Base-by-base conservation (phyloP, 2,329 filamentous ascomycete species). In the Hypoxylon sp. region DNA sequence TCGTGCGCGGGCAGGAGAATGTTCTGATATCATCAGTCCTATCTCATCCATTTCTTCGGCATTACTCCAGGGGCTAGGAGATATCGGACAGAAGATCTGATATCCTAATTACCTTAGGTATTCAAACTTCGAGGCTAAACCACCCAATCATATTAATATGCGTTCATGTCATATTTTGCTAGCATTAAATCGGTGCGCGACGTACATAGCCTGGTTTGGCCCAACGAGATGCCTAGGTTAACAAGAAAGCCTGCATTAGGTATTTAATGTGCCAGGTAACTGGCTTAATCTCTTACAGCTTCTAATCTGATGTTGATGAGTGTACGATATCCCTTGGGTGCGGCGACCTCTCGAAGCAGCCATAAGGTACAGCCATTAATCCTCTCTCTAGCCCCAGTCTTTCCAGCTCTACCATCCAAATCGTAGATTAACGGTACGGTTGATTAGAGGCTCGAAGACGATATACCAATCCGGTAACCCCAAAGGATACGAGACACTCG, bases 1-100 rank as follows among this genome's bases (percentile, higher is more conserved):
- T 71, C 65, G 68, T 80, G 79, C 56, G 79, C 78, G 61, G 81
- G 79, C 22, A 28, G 26, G 8, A 28, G 26, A 28, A 28, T 28
- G n/a, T n/a, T n/a, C n/a, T n/a, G n/a, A n/a, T n/a, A n/a, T n/a
- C n/a, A n/a, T n/a, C n/a, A n/a, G n/a, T n/a, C n/a, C n/a, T n/a
- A n/a, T n/a, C n/a, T n/a, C n/a, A n/a, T n/a, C n/a, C n/a, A n/a
- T n/a, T n/a, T n/a, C n/a, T n/a, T n/a, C n/a, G n/a, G n/a, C n/a
- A n/a, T n/a, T n/a, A n/a, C n/a, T n/a, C n/a, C n/a, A n/a, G n/a
- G n/a, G n/a, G n/a, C n/a, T n/a, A n/a, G n/a, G n/a, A n/a, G n/a
- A n/a, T n/a, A n/a, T n/a, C n/a, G n/a, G n/a, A n/a, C n/a, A n/a
- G n/a, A n/a, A n/a, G n/a, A n/a, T n/a, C n/a, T n/a, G n/a, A n/a